These are phyloP conservation scores for Nitzschia sp. DNA, from an alignment of 108 stramenopile genomes.

Conservation along the genomic window DNA sequence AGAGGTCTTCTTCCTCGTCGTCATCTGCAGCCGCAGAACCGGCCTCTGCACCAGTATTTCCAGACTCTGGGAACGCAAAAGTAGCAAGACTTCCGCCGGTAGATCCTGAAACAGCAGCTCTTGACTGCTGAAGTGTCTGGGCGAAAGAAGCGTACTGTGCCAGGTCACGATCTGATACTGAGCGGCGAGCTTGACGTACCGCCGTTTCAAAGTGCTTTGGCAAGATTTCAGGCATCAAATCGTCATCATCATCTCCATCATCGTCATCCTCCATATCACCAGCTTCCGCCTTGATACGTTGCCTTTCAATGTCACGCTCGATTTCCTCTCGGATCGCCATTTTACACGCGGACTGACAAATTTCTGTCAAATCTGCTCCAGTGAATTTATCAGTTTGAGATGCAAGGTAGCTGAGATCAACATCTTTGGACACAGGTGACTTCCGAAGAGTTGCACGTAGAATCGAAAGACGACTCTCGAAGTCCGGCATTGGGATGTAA, in stretches of 20 bases:
- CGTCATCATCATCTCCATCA: constrained; percentile 92
- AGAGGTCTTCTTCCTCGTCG: constrained; percentile 95
- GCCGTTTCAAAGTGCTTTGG: constrained; percentile 97
- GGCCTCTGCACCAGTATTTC: constrained; percentile 45
- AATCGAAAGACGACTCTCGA: constrained; percentile 94
- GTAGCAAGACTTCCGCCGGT: constrained; percentile 86
- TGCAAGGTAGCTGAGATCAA: constrained; percentile 96
- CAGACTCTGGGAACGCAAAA: constrained; percentile 87
- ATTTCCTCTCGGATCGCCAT: constrained; percentile 98
- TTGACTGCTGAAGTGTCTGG: constrained; percentile 93
- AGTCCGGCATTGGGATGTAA: constrained; percentile 99
- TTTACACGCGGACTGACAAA: constrained; percentile 99
- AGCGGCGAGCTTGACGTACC: constrained; percentile 95
- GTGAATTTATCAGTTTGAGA: constrained; percentile 99
- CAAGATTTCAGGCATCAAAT: constrained; percentile 96
- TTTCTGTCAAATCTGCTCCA: constrained; percentile 99
- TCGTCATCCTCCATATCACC: constrained; percentile 81
- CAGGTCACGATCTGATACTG: constrained; percentile 96
- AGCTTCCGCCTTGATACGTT: constrained; percentile 90
- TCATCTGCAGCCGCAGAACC: constrained; percentile 51
- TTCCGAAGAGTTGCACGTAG: constrained; percentile 97
- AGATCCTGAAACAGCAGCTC: constrained; percentile 87
- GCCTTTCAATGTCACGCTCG: constrained; percentile 96
- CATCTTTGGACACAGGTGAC: constrained; percentile 96
- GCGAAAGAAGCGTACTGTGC: constrained; percentile 99